Evolutionary conservation across 1,139 yeast genomes (phyloP).

Genomic region (Hemisphaericaspora lyxosophila): DNA sequence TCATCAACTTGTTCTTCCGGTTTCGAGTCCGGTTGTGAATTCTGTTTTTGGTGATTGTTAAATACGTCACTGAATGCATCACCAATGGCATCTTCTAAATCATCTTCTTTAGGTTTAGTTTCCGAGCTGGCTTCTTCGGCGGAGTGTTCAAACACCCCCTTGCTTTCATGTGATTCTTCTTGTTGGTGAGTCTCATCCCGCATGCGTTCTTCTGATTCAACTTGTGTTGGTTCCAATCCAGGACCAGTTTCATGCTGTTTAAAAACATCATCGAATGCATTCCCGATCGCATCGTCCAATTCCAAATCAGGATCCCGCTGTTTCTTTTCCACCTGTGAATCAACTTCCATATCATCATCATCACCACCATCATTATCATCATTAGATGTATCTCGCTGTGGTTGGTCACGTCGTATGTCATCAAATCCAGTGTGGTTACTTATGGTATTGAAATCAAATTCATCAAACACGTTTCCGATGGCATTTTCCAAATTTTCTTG

Average conservation of each 20-base stretch:
- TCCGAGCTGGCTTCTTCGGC: background rate
- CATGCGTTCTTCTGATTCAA: too few relatives aligned
- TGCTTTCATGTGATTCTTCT: background rate
- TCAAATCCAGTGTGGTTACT: constrained; percentile 3
- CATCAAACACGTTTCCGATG: constrained; percentile 40
- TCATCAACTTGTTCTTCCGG: background rate
- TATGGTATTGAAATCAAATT: constrained; percentile 20
- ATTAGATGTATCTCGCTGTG: too few relatives aligned
- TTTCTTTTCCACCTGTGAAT: constrained; percentile 1
- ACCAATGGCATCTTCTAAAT: constrained; percentile 29
- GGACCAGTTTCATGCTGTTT: background rate
- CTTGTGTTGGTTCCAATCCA: too few relatives aligned
- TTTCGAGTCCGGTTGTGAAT: too few relatives aligned
- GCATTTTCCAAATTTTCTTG: constrained; percentile 31
- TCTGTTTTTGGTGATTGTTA: background rate
- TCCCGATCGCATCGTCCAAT: constrained; percentile 25
- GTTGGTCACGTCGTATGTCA: constrained; percentile 4
- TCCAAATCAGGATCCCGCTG: constrained; percentile 6
- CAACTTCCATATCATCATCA: background rate
- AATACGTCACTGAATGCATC: constrained; percentile 22
- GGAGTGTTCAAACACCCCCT: too few relatives aligned
- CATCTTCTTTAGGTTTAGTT: too few relatives aligned
- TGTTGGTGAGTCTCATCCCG: background rate
- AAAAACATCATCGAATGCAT: constrained; percentile 12
- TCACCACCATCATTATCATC: constrained; percentile 1